Evolutionary conservation across 805 yeast genomes (phyloP).

Genomic region (Clavispora phyllophila): DNA sequence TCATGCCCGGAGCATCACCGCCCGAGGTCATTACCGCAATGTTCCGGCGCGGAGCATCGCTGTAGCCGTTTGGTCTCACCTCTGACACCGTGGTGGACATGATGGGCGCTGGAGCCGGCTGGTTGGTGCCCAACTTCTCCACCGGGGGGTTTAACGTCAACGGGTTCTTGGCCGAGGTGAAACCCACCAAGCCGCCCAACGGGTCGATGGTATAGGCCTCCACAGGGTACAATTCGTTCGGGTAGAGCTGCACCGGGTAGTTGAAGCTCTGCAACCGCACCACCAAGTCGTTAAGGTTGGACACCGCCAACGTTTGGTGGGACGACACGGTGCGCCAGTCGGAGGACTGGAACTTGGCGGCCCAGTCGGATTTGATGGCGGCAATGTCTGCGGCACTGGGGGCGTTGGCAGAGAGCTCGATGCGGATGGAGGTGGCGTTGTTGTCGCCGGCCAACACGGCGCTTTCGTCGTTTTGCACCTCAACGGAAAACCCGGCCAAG

Average conservation of each 20-base stretch:
- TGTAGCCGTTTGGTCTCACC: not conserved
- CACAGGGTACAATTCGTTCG: conserved; percentile 68
- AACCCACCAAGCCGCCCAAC: conserved; percentile 75
- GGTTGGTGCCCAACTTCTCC: conserved; percentile 18
- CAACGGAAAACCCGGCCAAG: conserved; percentile 29
- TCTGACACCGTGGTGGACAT: conserved; percentile 10
- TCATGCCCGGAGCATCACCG: conserved; percentile 82
- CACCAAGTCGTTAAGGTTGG: conserved; percentile 36
- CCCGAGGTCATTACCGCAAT: conserved; percentile 80
- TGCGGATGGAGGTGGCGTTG: conserved; percentile 17
- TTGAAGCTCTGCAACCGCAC: conserved; percentile 25
- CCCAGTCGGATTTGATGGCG: conserved; percentile 9
- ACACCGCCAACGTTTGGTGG: conserved; percentile 43
- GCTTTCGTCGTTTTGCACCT: conserved; percentile 15
- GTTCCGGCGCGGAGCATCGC: conserved; percentile 18
- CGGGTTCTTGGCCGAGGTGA: conserved; percentile 59
- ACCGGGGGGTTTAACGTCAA: conserved; percentile 46
- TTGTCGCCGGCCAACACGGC: conserved; percentile 21
- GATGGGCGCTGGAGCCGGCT: conserved; percentile 4
- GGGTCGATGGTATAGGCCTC: conserved; percentile 78
- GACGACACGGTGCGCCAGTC: conserved; percentile 51
- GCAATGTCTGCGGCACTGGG: conserved; percentile 17
- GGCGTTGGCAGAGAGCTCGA: conserved; percentile 14
- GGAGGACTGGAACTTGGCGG: conserved; percentile 14
- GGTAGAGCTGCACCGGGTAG: conserved; percentile 51